These are phyloP conservation scores for Solanum pinnatisectum DNA, from an alignment of 257 asterid species.

Conservation along the genomic window DNA sequence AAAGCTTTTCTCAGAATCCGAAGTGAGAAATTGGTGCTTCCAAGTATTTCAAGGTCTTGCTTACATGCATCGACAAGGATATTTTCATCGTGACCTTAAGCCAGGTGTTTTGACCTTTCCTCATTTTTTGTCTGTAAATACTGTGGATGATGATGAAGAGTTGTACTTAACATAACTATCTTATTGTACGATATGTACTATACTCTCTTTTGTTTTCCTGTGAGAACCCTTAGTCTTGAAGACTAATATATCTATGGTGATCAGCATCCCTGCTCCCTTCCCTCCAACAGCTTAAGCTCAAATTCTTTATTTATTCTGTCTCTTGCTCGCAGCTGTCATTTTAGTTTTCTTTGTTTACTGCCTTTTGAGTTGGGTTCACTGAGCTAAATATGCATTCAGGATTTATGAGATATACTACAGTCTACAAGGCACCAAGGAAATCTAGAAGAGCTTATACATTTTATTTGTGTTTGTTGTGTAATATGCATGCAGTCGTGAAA, in stretches of 20 bases:
- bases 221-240: neutral
- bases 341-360: neutral
- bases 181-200: neutral
- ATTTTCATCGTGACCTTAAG: conserved; percentile 96
- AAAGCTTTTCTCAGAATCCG: conserved; percentile 61
- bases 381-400: neutral
- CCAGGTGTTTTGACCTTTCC: conserved; percentile 47
- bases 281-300: neutral
- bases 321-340: neutral
- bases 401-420: neutral
- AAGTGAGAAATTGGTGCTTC: conserved; percentile 87
- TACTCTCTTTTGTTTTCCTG: neutral
- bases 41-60: conserved; percentile 97
- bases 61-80: conserved; percentile 88
- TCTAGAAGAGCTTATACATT: neutral
- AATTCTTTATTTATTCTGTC: neutral
- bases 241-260: neutral
- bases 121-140: neutral
- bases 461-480: neutral
- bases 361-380: neutral
- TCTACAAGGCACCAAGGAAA: neutral
- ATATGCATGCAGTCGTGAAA: neutral
- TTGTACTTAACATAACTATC: neutral
- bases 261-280: neutral
- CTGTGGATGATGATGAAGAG: neutral